phyloP scores from a whole-genome alignment of 768 basidiomycete species.

The Leccinum fibrillosum region DNA sequence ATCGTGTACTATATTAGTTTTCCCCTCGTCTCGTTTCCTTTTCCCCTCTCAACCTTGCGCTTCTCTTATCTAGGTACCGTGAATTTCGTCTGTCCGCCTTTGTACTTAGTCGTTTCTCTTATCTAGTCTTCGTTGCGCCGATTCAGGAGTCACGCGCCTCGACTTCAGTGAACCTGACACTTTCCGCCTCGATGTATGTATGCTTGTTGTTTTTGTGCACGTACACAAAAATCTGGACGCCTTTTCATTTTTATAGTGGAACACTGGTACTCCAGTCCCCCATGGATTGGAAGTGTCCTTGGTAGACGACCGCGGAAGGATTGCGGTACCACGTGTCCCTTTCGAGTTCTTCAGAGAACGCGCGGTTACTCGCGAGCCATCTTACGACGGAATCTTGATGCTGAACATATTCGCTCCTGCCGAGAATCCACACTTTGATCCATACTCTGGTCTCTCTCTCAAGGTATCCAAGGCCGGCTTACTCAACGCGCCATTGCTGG shows the following conservation, averaged over 20 bases:
- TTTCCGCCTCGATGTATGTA: slow-evolving; percentile 1
- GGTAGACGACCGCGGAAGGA: slow-evolving; percentile 2
- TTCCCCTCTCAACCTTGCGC: too few species aligned
- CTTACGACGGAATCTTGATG: slow-evolving; percentile 5
- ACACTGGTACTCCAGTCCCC: neutral
- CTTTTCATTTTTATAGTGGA: neutral
- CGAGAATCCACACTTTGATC: neutral
- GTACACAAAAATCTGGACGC: neutral
- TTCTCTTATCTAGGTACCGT: too few species aligned
- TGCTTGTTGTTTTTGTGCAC: neutral
- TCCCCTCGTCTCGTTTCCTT: too few species aligned
- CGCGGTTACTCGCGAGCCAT: neutral
- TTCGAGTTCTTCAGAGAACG: neutral
- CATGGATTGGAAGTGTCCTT: slow-evolving; percentile 4
- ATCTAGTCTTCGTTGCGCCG: too few species aligned
- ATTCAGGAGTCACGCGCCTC: too few species aligned
- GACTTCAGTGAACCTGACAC: too few species aligned
- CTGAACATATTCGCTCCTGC: slow-evolving; percentile 3
- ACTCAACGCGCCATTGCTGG: neutral
- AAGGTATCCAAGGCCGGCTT: neutral
- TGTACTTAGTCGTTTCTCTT: too few species aligned
- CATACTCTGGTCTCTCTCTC: slow-evolving; percentile 9
- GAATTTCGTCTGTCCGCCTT: too few species aligned
- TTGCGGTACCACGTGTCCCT: neutral
- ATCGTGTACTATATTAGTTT: too few species aligned